These are phyloP conservation scores for Hypoxylon sp. DNA, from an alignment of 2,329 filamentous ascomycete genomes.

Conservation along the genomic window DNA sequence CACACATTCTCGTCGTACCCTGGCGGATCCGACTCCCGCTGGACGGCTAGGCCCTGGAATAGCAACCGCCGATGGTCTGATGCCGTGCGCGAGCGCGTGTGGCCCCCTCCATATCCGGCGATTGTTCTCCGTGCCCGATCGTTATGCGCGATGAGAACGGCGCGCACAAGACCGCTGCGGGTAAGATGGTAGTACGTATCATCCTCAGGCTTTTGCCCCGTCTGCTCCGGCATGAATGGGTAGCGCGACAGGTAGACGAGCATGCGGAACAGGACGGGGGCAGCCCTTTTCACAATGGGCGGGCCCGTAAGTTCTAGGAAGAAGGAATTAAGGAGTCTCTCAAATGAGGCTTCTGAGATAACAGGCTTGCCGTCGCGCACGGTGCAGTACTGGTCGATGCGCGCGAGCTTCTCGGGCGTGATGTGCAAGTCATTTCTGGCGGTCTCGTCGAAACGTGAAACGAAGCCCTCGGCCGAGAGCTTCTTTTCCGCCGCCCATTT, in stretches of 20 bases:
- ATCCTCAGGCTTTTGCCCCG: neutral
- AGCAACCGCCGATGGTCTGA: neutral
- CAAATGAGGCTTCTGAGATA: neutral
- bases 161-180: neutral
- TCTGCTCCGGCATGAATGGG: neutral
- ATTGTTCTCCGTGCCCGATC: neutral
- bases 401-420: neutral
- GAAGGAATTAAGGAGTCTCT: neutral
- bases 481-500: neutral
- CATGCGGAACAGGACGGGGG: neutral
- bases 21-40: neutral
- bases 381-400: neutral
- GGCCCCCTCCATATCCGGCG: neutral
- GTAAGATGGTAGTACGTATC: neutral
- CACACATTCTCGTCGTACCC: slow-evolving; percentile 1
- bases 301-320: neutral
- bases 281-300: neutral
- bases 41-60: neutral
- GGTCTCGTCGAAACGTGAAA: neutral
- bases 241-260: neutral
- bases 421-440: neutral
- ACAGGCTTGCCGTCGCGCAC: neutral
- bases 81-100: neutral
- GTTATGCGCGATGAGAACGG: neutral
- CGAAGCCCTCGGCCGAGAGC: neutral